Base-by-base conservation (phyloP, 345 rosid genomes). In the Populus tremula region DNA sequence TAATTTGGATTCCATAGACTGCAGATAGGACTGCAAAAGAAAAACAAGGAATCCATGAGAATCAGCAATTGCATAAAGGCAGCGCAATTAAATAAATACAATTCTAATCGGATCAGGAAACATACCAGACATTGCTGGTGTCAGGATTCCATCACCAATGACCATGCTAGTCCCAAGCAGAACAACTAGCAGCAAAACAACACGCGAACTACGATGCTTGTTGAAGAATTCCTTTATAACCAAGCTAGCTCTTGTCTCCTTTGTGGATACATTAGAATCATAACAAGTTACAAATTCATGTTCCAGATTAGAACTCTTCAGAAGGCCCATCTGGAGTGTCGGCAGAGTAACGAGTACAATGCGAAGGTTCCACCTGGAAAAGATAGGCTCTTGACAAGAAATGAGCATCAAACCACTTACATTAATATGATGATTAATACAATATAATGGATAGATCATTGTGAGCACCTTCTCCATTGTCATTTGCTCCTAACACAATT, bases 151-250 rank as follows among this genome's bases (percentile, higher is more conserved):
- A 79, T 86, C 89, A 9, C 89, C 89, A 78, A 86, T 86, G 69
- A 86, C 89, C 89, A 86, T 86, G 65, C 89, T 82, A 70, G 89
- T 84, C 59, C 89, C 89, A 27, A 86, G 71, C 84, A 86, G 63
- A 66, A 87, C 85, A 84, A 86, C 43, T 54, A 86, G 75, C 76
- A 86, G 79, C 79, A 86, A 68, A 56, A 84, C 21, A 53, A 50
- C 78, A 69, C 82, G 89, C 84, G 84, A 74, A 16, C 77, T 49
- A 29, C 72, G 80, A 64, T 67, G 69, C 66, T 77, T 80, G 84
- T 86, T 85, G 50, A 86, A 69, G 38, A 87, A 82, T 53, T 81
- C 77, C 63, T 86, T 86, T 79, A 86, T 74, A 17, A 75, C 64
- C n/a, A 80, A 73, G 73, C 81, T 84, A 47, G 61, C 13, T 59